Evolutionary conservation across 2,329 filamentous ascomycete genomes (phyloP), one percentile per base, ranked within the genome.

Genomic region (Aspergillus neoniger): DNA sequence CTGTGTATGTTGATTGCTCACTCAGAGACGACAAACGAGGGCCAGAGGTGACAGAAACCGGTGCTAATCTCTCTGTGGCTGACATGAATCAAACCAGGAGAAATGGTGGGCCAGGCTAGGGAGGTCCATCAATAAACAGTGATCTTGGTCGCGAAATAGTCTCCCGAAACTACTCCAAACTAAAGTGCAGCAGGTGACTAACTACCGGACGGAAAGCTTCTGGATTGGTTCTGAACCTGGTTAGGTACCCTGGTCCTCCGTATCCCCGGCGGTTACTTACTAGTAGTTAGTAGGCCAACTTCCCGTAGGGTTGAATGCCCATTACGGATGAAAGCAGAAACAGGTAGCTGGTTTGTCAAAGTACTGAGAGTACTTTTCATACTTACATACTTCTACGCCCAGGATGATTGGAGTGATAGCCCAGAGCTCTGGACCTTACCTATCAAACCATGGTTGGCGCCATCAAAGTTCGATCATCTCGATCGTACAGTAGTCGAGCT

Each of bases 61-160:
- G 47, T 25, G 23, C 25, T 50, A 50, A 48, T 52, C 51, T 25
- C 57, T 55, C 51, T 60, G 57, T 41, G 47, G 56, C 50, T 53
- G 63, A 57, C 55, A 61, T 62, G 55, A 63, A 54, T 65, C 63
- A 63, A 32, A 64, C 57, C 58, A 64, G 59, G 57, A 54, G 59
- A 53, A 52, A 36, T 30, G 49, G 62, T 65, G 60, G 64, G 54
- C 38, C 55, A 23, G 43, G 39, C 50, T 56, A 58, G 55, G 28
- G 23, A 49, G 41, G 36, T 56, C 39, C 43, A 57, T 61, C 60
- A 62, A 66, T 62, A 63, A 58, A 61, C 43, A 62, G 47, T 48
- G 57, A 62, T 62, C 54, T 63, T 54, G 59, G 55, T 60, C 55
- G 25, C 53, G 48, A 36, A 56, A 56, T 62, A 49, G 57, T 59